phyloP scores from a whole-genome alignment of 139 green algal genomes.

The Closterium sp. region DNA sequence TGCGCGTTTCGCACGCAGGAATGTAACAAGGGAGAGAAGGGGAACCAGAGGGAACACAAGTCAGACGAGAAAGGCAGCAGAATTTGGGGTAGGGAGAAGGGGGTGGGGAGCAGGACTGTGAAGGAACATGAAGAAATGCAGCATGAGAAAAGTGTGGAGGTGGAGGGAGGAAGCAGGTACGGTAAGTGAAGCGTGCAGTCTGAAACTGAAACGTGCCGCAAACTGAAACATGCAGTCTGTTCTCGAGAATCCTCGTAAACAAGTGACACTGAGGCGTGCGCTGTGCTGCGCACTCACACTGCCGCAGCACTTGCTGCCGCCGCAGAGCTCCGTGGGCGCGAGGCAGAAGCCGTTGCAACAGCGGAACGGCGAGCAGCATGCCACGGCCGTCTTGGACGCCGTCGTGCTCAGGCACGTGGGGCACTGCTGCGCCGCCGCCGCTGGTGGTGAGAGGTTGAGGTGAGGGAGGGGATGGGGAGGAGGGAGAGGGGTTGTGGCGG shows the following conservation, averaged over 20 bases:
- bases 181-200: no score
- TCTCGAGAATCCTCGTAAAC: no score
- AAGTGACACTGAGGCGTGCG: background rate
- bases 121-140: no score
- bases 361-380: background rate
- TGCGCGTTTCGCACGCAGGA: background rate
- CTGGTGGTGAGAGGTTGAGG: background rate
- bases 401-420: background rate
- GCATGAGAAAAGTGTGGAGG: no score
- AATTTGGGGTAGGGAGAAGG: no score
- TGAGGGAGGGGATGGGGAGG: background rate
- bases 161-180: no score
- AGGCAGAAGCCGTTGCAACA: background rate
- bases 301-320: background rate
- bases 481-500: background rate
- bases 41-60: no score
- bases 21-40: background rate
- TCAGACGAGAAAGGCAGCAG: no score
- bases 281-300: background rate
- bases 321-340: background rate
- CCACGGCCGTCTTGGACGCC: background rate
- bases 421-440: background rate
- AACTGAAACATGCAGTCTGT: no score
- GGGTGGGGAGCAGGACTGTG: no score
- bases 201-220: no score